Base-by-base conservation (phyloP, 129 eudicot genomes). In the Pittosporum tobira region DNA sequence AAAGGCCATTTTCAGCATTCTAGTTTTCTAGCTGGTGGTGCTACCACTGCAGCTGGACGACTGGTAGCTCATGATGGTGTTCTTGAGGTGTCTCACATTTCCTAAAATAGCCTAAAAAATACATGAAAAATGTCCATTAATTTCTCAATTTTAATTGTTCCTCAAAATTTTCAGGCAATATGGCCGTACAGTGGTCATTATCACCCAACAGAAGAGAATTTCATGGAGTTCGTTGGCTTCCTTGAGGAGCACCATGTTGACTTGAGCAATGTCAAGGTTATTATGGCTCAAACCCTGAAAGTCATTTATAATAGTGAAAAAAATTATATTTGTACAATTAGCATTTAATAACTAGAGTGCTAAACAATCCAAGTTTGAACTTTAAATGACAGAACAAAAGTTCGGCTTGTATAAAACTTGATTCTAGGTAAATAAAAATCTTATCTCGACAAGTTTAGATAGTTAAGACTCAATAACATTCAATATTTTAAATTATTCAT, bases 181-280 rank as follows among this genome's bases (percentile, higher is more conserved):
- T 86, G 95, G 95, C 83, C 90, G 18, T 82, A 86, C 23, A 86
- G 95, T 67, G 95, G 95, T 13, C 95, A 86, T 64, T 86, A 86
- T 69, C 75, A 57, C 71, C 95, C 95, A 14, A 82, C 87, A 0
- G 90, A 86, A 66, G 90, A 86, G 59, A 79, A 79, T 63, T 86
- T 86, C 45, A 62, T 58, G 59, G 90, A 82, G 65, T 73, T 86
- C 51, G 43, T 85, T 6, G 22, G 76, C 55, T 86, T 71, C 57
- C 87, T 86, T 37, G 72, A 82, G 65, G 72, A 82, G 44, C 81
- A 82, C 61, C 63, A 26, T 18, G 90, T 82, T 38, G 84, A 86
- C 31, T 67, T 86, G 50, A 68, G 68, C 19, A 68, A 68, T 55
- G 95, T 86, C 49, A 79, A 86, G 95, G 95, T 86, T 64, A 37